These are phyloP conservation scores for Ceratobasidium sp. DNA, from an alignment of 1,284 basidiomycete genomes.

Conservation along the genomic window DNA sequence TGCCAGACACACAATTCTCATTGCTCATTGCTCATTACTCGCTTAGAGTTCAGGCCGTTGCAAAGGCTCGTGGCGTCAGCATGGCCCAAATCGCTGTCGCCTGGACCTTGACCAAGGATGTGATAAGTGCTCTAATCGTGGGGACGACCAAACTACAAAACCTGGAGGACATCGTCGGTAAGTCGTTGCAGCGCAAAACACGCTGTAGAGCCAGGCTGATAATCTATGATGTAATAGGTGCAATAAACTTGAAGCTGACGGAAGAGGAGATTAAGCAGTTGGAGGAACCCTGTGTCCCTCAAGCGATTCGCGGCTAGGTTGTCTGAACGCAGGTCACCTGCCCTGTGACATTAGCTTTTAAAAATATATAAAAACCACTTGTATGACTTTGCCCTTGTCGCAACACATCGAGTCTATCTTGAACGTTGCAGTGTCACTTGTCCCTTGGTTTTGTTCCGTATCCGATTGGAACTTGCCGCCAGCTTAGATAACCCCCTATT, in stretches of 20 bases:
- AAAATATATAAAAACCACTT: too few relatives aligned
- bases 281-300: constrained; percentile 37
- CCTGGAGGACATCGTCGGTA: constrained; percentile 44
- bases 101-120: constrained; percentile 40
- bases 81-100: constrained; percentile 42
- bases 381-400: too few relatives aligned
- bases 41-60: constrained; percentile 49
- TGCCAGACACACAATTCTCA: too few relatives aligned
- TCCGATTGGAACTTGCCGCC: too few relatives aligned
- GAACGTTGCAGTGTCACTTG: too few relatives aligned
- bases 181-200: background rate
- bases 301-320: background rate
- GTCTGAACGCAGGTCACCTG: too few relatives aligned
- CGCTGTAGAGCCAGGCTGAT: background rate
- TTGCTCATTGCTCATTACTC: too few relatives aligned
- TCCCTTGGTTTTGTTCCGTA: too few relatives aligned
- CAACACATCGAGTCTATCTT: too few relatives aligned
- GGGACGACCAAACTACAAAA: constrained; percentile 45
- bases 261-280: constrained; percentile 46
- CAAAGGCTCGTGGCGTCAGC: constrained; percentile 51
- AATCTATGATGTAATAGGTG: constrained; percentile 14
- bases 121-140: constrained; percentile 44
- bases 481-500: too few relatives aligned
- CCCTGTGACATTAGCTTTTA: too few relatives aligned
- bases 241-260: constrained; percentile 41